These are phyloP conservation scores for Infundibulicybe gibba DNA, from an alignment of 768 basidiomycete species.

Conservation along the genomic window DNA sequence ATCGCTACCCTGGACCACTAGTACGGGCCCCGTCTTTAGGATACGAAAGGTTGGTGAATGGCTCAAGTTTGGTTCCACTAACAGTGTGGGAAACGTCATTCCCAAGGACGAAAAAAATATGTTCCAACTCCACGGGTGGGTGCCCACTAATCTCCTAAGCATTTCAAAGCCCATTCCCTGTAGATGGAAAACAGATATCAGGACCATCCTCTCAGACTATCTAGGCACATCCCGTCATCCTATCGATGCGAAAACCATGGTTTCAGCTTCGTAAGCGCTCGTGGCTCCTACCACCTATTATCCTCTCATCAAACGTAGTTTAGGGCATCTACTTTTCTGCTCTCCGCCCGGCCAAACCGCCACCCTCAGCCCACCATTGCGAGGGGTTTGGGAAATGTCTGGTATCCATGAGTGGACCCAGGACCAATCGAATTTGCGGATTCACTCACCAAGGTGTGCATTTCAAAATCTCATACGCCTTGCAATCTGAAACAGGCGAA, in stretches of 20 bases:
- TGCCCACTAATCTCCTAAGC: neutral
- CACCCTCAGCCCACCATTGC: constrained; percentile 45
- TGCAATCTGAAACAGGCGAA: neutral
- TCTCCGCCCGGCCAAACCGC: constrained; percentile 26
- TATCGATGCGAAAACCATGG: constrained; percentile 9
- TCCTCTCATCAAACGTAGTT: constrained; percentile 27
- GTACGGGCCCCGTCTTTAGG: constrained; percentile 45
- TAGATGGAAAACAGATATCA: neutral
- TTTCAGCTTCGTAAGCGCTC: constrained; percentile 39
- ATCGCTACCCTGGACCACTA: constrained; percentile 44
- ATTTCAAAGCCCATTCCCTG: constrained; percentile 5
- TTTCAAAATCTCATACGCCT: neutral
- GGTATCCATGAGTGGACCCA: constrained; percentile 41
- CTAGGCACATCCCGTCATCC: constrained; percentile 1
- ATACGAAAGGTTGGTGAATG: constrained; percentile 62
- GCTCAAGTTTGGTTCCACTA: constrained; percentile 34
- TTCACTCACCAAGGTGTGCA: constrained; percentile 53
- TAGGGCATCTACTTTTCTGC: constrained; percentile 59
- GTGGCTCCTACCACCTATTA: neutral
- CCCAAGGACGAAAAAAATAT: constrained; percentile 29
- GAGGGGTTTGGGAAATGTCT: constrained; percentile 32
- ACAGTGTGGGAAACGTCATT: constrained; percentile 30
- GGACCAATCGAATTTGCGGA: constrained; percentile 15
- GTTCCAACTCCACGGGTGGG: constrained; percentile 1
- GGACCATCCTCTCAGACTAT: neutral